phyloP scores from a whole-genome alignment of 495 filamentous ascomycete genomes.

The Hypoxylon intermedium region DNA sequence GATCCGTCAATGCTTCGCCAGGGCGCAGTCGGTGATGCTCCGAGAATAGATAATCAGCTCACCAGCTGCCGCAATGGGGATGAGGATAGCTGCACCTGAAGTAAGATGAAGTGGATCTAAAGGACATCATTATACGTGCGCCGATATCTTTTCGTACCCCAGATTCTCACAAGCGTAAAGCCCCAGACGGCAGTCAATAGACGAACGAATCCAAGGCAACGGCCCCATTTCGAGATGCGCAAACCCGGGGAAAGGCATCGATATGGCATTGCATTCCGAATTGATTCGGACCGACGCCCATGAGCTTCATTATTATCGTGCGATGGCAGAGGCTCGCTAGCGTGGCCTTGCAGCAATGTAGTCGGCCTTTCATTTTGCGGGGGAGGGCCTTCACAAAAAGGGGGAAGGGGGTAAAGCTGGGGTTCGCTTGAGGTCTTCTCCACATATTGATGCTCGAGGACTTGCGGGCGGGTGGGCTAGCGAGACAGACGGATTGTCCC shows the following conservation, averaged over 20 bases:
- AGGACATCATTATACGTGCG: slow-evolving; percentile 2
- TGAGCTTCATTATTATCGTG: slow-evolving; percentile 13
- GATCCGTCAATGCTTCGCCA: slow-evolving; percentile 13
- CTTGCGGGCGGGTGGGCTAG: background rate
- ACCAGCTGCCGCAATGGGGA: slow-evolving; percentile 9
- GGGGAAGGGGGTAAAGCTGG: slow-evolving; percentile 28
- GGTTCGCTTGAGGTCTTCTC: slow-evolving; percentile 30
- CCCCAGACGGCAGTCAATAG: slow-evolving; percentile 16
- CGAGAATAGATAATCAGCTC: slow-evolving; percentile 2
- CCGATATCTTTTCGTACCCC: slow-evolving; percentile 23
- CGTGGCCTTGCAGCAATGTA: slow-evolving; percentile 6
- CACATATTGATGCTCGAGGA: too few species aligned
- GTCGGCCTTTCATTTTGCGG: slow-evolving; percentile 25
- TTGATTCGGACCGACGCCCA: slow-evolving; percentile 33
- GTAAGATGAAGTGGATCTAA: slow-evolving; percentile 2
- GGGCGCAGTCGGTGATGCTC: slow-evolving; percentile 23
- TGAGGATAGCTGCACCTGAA: background rate
- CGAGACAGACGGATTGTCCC: background rate
- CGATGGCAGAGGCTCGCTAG: slow-evolving; percentile 20
- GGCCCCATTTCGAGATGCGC: slow-evolving; percentile 25
- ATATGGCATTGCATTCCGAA: slow-evolving; percentile 21
- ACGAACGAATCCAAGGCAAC: slow-evolving; percentile 13
- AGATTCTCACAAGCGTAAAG: slow-evolving; percentile 19
- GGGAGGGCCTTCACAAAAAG: slow-evolving; percentile 14
- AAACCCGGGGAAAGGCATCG: slow-evolving; percentile 32